A percentile compares a stretch with the other conserved stretches of the same genome.
Conservation (phyloP, 345 rosid genomes). For the Anastatica hierochuntica region DNA sequence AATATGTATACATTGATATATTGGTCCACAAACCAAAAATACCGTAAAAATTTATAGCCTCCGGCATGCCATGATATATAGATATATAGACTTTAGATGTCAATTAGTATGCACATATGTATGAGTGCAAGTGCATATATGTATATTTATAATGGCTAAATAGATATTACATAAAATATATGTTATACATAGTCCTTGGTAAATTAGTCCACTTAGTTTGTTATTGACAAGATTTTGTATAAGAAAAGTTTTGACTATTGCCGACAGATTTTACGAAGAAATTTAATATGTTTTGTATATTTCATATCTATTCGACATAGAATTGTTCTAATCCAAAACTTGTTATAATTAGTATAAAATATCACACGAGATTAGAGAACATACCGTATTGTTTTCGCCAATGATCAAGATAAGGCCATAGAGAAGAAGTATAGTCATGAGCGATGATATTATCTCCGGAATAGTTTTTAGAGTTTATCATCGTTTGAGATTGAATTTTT, state of each 20-base stretch:
- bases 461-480: constrained; percentile 8
- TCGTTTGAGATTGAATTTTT: constrained; percentile 27
- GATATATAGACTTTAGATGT: constrained; percentile 4
- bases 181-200: background rate
- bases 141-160: background rate
- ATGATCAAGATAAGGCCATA: constrained; percentile 66
- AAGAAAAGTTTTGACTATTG: too few relatives aligned
- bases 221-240: background rate
- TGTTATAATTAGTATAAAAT: too few relatives aligned
- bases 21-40: too few relatives aligned
- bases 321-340: too few relatives aligned
- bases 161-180: background rate
- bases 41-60: too few relatives aligned
- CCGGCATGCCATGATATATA: background rate
- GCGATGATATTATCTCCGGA: constrained; percentile 32
- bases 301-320: too few relatives aligned
- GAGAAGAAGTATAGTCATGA: constrained; percentile 61
- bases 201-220: background rate
- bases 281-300: too few relatives aligned
- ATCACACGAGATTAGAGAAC: background rate
- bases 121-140: background rate
- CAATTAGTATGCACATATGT: background rate
- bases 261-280: too few relatives aligned
- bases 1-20: too few relatives aligned
- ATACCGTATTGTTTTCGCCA: constrained; percentile 77